phyloP scores from a whole-genome alignment of 129 eudicot species.

The Artemisia argyi region DNA sequence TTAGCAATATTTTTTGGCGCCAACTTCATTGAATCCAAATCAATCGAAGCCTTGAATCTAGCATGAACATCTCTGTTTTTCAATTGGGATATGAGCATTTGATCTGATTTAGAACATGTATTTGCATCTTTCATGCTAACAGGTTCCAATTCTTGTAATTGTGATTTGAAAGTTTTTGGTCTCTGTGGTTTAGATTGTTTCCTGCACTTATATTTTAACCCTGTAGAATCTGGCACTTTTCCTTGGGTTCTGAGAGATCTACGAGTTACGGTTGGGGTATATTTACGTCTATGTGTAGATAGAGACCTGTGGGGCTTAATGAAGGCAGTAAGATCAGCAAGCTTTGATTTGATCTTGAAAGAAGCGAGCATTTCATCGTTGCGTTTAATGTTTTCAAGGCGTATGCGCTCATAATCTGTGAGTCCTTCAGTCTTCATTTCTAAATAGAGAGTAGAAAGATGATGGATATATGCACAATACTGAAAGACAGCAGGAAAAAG shows the following conservation, averaged over 20 bases:
- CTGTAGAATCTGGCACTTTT: constrained; percentile 56
- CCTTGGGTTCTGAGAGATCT: constrained; percentile 79
- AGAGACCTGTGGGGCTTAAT: constrained; percentile 51
- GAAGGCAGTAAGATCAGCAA: constrained; percentile 47
- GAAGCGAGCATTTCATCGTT: constrained; percentile 73
- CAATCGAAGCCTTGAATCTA: constrained; percentile 40
- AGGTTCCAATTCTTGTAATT: constrained; percentile 29
- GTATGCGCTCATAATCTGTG: constrained; percentile 71
- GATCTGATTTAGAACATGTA: constrained; percentile 32
- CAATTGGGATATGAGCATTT: constrained; percentile 22
- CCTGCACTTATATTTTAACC: constrained; percentile 30
- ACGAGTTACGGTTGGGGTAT: constrained; percentile 52
- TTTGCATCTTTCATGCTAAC: constrained; percentile 57
- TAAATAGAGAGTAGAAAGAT: background rate
- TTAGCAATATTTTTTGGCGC: constrained; percentile 63
- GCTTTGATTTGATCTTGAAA: constrained; percentile 63
- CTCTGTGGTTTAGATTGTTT: background rate
- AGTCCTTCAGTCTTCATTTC: constrained; percentile 38
- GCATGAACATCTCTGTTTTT: constrained; percentile 10
- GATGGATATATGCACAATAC: too few relatives aligned
- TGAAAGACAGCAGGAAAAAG: too few relatives aligned
- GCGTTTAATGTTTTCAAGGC: constrained; percentile 82
- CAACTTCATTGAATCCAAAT: constrained; percentile 55
- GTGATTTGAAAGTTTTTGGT: constrained; percentile 18
- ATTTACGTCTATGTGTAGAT: background rate